These are phyloP conservation scores for Cladosporium sp. DNA, from an alignment of 2,329 filamentous ascomycete species.

Conservation along the genomic window DNA sequence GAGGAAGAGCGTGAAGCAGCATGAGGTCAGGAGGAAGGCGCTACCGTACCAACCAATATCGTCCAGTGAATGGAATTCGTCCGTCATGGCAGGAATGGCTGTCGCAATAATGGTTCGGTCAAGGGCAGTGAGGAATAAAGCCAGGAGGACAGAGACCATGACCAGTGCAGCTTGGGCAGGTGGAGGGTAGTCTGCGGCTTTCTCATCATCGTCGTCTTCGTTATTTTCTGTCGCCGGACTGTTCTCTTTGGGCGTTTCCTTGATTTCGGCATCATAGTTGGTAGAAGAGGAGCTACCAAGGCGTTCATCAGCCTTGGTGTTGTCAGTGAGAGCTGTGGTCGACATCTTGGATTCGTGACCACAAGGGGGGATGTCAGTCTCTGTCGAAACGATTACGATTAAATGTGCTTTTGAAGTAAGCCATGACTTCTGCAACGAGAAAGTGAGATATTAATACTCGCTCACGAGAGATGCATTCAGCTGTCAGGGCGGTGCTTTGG, in stretches of 20 bases:
- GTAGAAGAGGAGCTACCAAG: background rate
- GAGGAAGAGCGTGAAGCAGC: constrained; percentile 42
- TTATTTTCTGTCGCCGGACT: background rate
- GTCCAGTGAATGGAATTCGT: constrained; percentile 38
- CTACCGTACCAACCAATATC: constrained; percentile 38
- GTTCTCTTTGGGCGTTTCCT: background rate
- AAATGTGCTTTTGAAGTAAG: background rate
- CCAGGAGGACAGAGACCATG: constrained; percentile 24
- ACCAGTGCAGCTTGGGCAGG: constrained; percentile 18
- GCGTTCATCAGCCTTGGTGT: background rate
- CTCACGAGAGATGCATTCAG: no score
- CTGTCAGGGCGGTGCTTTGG: no score
- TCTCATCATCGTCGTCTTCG: background rate
- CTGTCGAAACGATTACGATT: no score
- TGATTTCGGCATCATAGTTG: no score
- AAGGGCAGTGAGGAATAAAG: constrained; percentile 26
- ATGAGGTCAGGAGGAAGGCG: constrained; percentile 42
- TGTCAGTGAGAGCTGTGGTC: background rate
- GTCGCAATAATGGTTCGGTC: constrained; percentile 33
- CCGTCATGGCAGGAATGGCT: constrained; percentile 37
- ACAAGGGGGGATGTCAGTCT: background rate
- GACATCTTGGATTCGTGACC: no score
- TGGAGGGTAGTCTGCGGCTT: constrained; percentile 17
- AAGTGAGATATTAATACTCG: background rate
- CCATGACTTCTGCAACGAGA: background rate